phyloP scores from a whole-genome alignment of 2,329 filamentous ascomycete species.

The Penicillium sp. region DNA sequence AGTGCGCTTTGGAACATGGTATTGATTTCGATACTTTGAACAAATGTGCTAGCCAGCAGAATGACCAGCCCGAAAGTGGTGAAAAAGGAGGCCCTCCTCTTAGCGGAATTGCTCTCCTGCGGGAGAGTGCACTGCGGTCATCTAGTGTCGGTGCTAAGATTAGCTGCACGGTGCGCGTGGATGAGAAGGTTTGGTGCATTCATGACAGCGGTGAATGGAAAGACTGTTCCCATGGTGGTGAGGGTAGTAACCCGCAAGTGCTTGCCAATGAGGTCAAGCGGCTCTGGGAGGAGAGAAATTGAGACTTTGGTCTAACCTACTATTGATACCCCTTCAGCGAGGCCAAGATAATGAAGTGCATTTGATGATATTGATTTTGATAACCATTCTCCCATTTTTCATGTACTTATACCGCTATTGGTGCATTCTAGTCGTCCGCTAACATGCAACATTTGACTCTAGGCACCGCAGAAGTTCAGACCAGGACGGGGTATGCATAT shows the following conservation, averaged over 20 bases:
- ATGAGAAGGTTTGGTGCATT: constrained; percentile 78
- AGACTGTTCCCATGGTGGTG: constrained; percentile 62
- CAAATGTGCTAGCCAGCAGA: constrained; percentile 71
- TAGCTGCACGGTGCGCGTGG: constrained; percentile 74
- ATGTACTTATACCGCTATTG: not conserved
- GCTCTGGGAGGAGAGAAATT: constrained; percentile 49
- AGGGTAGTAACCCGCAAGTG: constrained; percentile 48
- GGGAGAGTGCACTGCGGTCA: constrained; percentile 50
- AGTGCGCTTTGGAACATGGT: constrained; percentile 86
- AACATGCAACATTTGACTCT: not conserved
- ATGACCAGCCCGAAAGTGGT: constrained; percentile 57
- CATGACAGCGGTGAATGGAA: constrained; percentile 74
- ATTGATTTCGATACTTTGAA: constrained; percentile 79
- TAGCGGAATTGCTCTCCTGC: constrained; percentile 44
- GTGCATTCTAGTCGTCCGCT: not conserved
- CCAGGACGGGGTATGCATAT: not conserved
- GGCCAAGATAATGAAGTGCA: not conserved
- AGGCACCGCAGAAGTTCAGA: not conserved
- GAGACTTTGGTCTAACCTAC: not conserved
- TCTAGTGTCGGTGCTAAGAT: constrained; percentile 59
- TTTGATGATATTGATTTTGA: not conserved
- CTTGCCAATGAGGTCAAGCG: constrained; percentile 73
- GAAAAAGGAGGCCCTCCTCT: constrained; percentile 60
- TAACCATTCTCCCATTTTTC: not conserved
- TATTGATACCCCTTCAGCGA: constrained; percentile 8